phyloP scores from a whole-genome alignment of 805 yeast species.

The Yamadazyma phyllophila region DNA sequence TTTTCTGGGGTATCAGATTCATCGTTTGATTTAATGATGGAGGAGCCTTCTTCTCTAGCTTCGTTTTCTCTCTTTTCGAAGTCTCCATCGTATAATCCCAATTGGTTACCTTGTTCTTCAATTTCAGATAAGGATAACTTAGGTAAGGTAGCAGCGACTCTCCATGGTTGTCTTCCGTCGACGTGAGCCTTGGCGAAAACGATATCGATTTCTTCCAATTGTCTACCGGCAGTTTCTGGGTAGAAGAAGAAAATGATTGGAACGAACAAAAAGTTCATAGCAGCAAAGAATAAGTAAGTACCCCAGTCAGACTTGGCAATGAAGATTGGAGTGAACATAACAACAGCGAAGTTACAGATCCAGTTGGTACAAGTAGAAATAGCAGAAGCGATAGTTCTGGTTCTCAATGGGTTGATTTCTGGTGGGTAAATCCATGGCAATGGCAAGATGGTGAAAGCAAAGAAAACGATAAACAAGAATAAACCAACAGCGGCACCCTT shows the following conservation, averaged over 20 bases:
- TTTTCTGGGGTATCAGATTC: slow-evolving; percentile 4
- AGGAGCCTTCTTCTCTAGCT: slow-evolving; percentile 18
- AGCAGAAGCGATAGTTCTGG: slow-evolving; percentile 45
- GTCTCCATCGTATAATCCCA: slow-evolving; percentile 53
- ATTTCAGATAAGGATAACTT: slow-evolving; percentile 54
- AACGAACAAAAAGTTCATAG: slow-evolving; percentile 34
- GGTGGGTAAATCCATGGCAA: slow-evolving; percentile 50
- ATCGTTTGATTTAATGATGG: slow-evolving; percentile 7
- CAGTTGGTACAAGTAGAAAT: slow-evolving; percentile 46
- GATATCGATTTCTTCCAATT: slow-evolving; percentile 50
- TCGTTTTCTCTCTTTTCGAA: slow-evolving; percentile 39
- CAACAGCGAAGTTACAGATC: slow-evolving; percentile 45
- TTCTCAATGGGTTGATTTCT: slow-evolving; percentile 46
- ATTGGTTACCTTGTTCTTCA: slow-evolving; percentile 56
- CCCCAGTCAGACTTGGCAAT: slow-evolving; percentile 39
- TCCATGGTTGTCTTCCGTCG: slow-evolving; percentile 58
- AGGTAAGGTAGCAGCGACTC: slow-evolving; percentile 64
- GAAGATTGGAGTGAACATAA: slow-evolving; percentile 46
- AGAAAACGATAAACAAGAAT: slow-evolving; percentile 43
- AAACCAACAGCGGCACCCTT: slow-evolving; percentile 48
- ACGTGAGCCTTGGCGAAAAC: slow-evolving; percentile 60
- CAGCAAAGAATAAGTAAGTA: slow-evolving; percentile 42
- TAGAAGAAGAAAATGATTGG: slow-evolving; percentile 44
- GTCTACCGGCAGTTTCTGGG: slow-evolving; percentile 46
- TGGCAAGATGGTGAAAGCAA: slow-evolving; percentile 44